Evolutionary conservation across 192 early-diverging fungal genomes (phyloP), one percentile per base, ranked within the genome.

Genomic region (Podochytrium sp.): DNA sequence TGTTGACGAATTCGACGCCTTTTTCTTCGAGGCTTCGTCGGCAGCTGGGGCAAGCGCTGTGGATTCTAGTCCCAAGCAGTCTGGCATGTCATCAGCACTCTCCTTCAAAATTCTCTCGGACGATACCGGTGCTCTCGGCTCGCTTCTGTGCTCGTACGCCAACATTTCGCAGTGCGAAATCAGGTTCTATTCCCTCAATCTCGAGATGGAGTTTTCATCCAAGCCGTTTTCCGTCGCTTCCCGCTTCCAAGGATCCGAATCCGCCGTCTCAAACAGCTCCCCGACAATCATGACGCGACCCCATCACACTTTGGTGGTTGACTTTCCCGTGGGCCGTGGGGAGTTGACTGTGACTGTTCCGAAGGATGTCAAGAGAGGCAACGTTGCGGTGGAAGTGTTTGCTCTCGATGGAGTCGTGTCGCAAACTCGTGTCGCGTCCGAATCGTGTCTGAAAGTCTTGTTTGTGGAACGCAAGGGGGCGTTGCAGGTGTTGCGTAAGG

Each of bases 171-270:
- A 14, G 1, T 71, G 69, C 35, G 35, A 59, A 14, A 57, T 60
- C 14, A 29, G 40, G 25, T 71, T 71, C 41, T 39, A 71, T 29
- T 12, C 56, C 10, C 37, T 71, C 6, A 71, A 71, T 42, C 30
- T 71, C 33, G 69, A 71, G 34, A 71, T 71, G 69, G 69, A 71
- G 30, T 71, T 71, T 39, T 71, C 69, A 27, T 37, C 69, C 14
- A 25, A 41, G 27, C 69, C 69, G 1, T 71, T 71, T 41, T 38
- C 34, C 23, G 40, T 59, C 23, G 69, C 69, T 1, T 33, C 53
- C 10, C n/a, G 69, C 12, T 71, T 71, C 40, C 30, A 51, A 71
- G 42, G 43, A 27, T 23, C 23, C 16, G 27, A 12, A 23, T 4
- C 41, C 29, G 25, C 18, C 39, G 33, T 5, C 38, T 39, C 6